Base-by-base conservation (phyloP, 2,329 filamentous ascomycete genomes). In the Fusarium sp. region DNA sequence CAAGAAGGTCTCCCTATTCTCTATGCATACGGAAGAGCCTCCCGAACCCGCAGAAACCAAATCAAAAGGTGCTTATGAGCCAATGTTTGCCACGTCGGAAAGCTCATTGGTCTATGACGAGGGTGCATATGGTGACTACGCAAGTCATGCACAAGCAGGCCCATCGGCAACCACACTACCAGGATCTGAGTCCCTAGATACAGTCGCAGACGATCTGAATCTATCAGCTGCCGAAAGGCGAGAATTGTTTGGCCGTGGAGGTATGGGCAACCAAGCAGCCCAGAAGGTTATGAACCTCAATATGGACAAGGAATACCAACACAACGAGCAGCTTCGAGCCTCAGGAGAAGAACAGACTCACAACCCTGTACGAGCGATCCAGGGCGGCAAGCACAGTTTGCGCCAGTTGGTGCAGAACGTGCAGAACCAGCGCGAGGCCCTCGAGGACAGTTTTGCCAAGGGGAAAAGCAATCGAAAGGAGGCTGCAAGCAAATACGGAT, bases 361-460 rank as follows among this genome's bases (percentile, higher is more conserved):
- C 77, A 93, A 94, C 70, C 91, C 93, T 7, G 89, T 97, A 53
- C 89, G 92, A 47, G 90, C 97, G 73, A 88, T 91, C 24, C 91
- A 93, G 4, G 91, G 92, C 58, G 77, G 77, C 65, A 97, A 97
- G 79, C 93, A 97, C 78, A 96, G 86, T 70, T 81, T 98, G 75
- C 88, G 89, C 72, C 93, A 97, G 79, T 82, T 98, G 69, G 91
- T 98, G 66, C 92, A 88, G 76, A 90, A 90, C 60, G 93, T 91
- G 25, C 87, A 87, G 67, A 91, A 83, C 61, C 93, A 98, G 77
- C 88, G 88, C 73, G 92, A 96, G 10, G 93, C 92, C 3, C 79
- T 97, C 66, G 93, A 97, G 77, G 94, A 98, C 72, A 93, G 91
- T 74, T 97, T 97, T 80, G 92, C 92, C 19, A 82, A 88, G 67